Percentiles rank a stretch among this genome's conserved stretches.
These are phyloP conservation scores for Colletotrichum incanum DNA, from an alignment of 2,329 filamentous ascomycete genomes.

Conservation along the genomic window DNA sequence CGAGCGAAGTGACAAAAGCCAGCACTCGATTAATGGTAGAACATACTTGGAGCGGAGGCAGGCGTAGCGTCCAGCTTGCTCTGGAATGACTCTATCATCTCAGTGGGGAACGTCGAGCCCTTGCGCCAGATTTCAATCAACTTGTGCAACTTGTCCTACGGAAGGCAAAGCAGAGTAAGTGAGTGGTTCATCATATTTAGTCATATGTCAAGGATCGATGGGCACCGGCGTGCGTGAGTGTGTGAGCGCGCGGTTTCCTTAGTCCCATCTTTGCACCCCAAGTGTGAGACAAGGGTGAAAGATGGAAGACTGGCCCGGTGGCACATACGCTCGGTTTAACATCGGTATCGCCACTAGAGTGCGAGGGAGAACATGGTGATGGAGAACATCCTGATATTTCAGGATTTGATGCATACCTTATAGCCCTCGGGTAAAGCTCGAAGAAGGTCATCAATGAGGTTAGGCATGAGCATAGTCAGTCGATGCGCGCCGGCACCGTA, in stretches of 20 bases:
- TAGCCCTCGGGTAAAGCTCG: conserved; percentile 91
- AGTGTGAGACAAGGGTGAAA: conserved; percentile 7
- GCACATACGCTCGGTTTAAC: conserved; percentile 1
- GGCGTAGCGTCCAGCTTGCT: conserved; percentile 78
- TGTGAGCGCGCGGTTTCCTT: not conserved
- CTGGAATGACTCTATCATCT: conserved; percentile 87
- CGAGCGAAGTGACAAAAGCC: conserved; percentile 30
- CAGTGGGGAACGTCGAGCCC: conserved; percentile 87
- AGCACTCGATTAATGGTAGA: conserved; percentile 40
- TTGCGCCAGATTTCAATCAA: conserved; percentile 99
- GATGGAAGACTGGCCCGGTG: conserved; percentile 4
- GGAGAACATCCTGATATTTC: not conserved
- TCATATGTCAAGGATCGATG: not conserved
- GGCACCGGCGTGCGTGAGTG: not conserved
- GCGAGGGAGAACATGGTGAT: not conserved
- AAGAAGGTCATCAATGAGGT: conserved; percentile 96
- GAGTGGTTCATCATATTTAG: conserved; percentile 35
- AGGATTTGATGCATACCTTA: conserved; percentile 81
- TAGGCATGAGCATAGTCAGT: conserved; percentile 94
- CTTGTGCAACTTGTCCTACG: conserved; percentile 96
- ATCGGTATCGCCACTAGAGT: not conserved
- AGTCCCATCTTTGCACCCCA: conserved; percentile 1
- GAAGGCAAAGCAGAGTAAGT: conserved; percentile 59
- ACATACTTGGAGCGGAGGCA: conserved; percentile 73
- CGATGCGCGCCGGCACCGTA: conserved; percentile 95